Evolutionary conservation across 441 rosid species (phyloP), one percentile per base, ranked within the genome.

Genomic region (Viola pubescens): DNA sequence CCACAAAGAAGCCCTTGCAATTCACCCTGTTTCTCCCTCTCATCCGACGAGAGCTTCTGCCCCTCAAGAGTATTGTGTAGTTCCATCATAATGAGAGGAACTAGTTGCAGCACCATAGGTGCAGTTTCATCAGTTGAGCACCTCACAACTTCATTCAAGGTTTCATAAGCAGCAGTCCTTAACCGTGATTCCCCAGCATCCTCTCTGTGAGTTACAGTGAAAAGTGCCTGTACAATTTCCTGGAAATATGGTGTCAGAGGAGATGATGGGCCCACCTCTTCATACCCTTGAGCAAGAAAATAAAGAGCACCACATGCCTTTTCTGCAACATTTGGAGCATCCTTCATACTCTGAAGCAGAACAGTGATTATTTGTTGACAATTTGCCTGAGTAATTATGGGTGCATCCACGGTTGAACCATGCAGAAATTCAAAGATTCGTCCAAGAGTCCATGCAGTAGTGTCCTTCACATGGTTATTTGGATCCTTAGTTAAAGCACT

Each of bases 241-340:
- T 74, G 82, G 63, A 74, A 72, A 14, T 57, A 75, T 8, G 79
- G 79, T 39, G 79, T 75, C 26, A 78, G 63, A 4, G 70, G 80
- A 63, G 78, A 68, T 55, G 72, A 56, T n/a, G 78, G 66, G 7
- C 75, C 74, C 12, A 51, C 74, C n/a, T 73, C 80, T 54, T 79
- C 82, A 44, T 70, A 79, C 43, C 82, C 78, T 38, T 75, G 82
- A 41, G 87, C 85, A 68, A 85, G 85, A 47, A 79, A 85, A 68
- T 82, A 85, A 7, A 85, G 81, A 38, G 91, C 88, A 34, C 91
- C 88, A 60, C 91, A 85, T 52, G 84, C 83, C 79, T 85, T 85
- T 71, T 81, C 88, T 0, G 91, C 85, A 37, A 82, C 91, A 73
- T 85, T 82, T 6, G 91, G 85, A 39, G 65, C 80, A 48, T 78